Evolutionary conservation across 345 rosid genomes (phyloP), one percentile per base, ranked within the genome.

Genomic region (Anastatica hierochuntica): DNA sequence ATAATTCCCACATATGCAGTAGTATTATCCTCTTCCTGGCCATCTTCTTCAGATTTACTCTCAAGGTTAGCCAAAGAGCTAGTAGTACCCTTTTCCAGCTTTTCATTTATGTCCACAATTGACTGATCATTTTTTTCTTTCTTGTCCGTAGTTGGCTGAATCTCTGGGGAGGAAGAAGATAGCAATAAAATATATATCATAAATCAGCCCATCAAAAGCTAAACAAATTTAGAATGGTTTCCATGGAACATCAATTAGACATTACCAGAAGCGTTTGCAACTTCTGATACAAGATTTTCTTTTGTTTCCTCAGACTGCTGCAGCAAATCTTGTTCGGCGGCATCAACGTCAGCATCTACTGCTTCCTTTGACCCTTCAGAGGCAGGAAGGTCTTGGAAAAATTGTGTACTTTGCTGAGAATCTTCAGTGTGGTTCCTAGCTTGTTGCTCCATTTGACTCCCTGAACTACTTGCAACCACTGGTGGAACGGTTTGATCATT

Each of bases 251-350:
- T 13, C 6, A 27, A 50, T 44, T n/a, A n/a, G 53, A 35, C 46
- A 27, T 68, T 66, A 86, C 88, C 95, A 64, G 77, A 56, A 52
- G 40, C 62, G 11, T 58, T 56, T 29, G 50, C 49, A 19, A 56
- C 54, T 53, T 55, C 65, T 48, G 56, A 49, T 39, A 53, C 74
- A 49, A 55, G 20, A 56, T 46, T 72, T 66, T 58, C 77, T 65
- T 74, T 10, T 40, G 12, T 59, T 55, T 60, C 74, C 62, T 56
- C 67, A 38, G 31, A 24, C 63, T 66, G 63, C 47, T 52, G 54
- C 40, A 43, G 54, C 40, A 58, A 24, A 59, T 37, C 50, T 15
- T 54, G 29, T 38, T 35, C 68, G 61, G 50, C 60, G 53, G 58
- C 60, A 43, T 41, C 72, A 47, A 65, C n/a, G n/a, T n/a, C n/a